phyloP scores from a whole-genome alignment of 805 yeast genomes.

The Cyberlindnera nakhonratchasimensis region DNA sequence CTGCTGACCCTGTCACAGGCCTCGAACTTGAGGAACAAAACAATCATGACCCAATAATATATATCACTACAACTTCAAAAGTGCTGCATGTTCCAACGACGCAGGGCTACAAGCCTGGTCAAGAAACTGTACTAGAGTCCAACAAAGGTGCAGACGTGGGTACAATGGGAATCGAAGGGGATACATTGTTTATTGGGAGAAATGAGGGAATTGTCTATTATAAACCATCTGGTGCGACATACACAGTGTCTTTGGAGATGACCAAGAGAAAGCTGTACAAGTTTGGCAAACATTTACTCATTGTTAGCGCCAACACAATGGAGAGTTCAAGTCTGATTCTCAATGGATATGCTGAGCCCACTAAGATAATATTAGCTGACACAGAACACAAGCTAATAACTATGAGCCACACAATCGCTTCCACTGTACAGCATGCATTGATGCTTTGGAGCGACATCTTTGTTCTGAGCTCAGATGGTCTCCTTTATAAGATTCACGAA shows the following conservation, averaged over 20 bases:
- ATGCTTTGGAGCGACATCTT: slow-evolving; percentile 53
- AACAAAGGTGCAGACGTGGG: slow-evolving; percentile 45
- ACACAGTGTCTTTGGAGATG: slow-evolving; percentile 52
- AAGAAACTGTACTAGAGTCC: slow-evolving; percentile 44
- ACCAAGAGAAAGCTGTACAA: slow-evolving; percentile 51
- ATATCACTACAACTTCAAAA: slow-evolving; percentile 71
- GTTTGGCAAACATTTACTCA: slow-evolving; percentile 52
- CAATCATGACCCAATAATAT: slow-evolving; percentile 49
- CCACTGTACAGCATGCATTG: slow-evolving; percentile 57
- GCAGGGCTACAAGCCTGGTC: slow-evolving; percentile 72
- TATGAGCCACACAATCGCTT: slow-evolving; percentile 64
- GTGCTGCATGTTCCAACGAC: slow-evolving; percentile 70
- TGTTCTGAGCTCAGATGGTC: slow-evolving; percentile 71
- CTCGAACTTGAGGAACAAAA: slow-evolving; percentile 48
- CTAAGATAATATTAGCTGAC: slow-evolving; percentile 66
- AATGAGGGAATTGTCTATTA: slow-evolving; percentile 63
- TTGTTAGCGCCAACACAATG: slow-evolving; percentile 49
- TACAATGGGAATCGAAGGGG: slow-evolving; percentile 37
- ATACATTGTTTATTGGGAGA: slow-evolving; percentile 61
- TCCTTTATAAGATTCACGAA: slow-evolving; percentile 64
- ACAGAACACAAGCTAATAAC: slow-evolving; percentile 65
- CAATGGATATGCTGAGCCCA: slow-evolving; percentile 37
- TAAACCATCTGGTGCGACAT: slow-evolving; percentile 49
- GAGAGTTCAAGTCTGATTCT: slow-evolving; percentile 32
- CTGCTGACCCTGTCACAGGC: slow-evolving; percentile 76